Evolutionary conservation across 768 basidiomycete genomes (phyloP).

Genomic region (Phaeotremella skinneri): DNA sequence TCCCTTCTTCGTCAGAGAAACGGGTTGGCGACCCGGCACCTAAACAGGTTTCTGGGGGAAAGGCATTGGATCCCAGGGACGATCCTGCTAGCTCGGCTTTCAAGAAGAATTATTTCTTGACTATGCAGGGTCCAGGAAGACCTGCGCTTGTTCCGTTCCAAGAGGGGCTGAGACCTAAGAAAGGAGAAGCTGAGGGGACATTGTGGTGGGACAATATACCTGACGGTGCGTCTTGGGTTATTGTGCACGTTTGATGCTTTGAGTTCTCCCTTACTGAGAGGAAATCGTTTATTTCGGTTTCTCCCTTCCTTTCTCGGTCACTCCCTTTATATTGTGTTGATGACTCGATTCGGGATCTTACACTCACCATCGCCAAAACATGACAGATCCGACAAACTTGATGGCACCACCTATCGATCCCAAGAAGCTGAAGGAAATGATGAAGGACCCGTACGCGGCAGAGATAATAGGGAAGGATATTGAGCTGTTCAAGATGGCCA

Average conservation of each 20-base stretch:
- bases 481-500: constrained; percentile 41
- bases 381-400: constrained; percentile 33
- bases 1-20: constrained; percentile 18
- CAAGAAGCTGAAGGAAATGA: constrained; percentile 35
- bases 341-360: too few relatives aligned
- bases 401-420: constrained; percentile 46
- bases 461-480: constrained; percentile 45
- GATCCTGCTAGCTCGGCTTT: constrained; percentile 34
- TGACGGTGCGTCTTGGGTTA: constrained; percentile 34
- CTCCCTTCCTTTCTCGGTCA: too few relatives aligned
- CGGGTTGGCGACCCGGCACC: constrained; percentile 32
- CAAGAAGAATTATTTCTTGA: constrained; percentile 50
- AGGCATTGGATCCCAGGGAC: constrained; percentile 22
- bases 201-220: constrained; percentile 52
- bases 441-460: constrained; percentile 37
- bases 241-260: not conserved
- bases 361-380: too few relatives aligned
- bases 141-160: constrained; percentile 51
- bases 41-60: constrained; percentile 33
- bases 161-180: constrained; percentile 44
- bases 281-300: too few relatives aligned
- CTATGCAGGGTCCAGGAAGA: constrained; percentile 51
- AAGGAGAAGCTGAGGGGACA: constrained; percentile 44
- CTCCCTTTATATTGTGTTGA: too few relatives aligned
- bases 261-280: not conserved